Evolutionary conservation across 768 basidiomycete genomes (phyloP), one percentile per base, ranked within the genome.

Genomic region (Mycena alexandri): DNA sequence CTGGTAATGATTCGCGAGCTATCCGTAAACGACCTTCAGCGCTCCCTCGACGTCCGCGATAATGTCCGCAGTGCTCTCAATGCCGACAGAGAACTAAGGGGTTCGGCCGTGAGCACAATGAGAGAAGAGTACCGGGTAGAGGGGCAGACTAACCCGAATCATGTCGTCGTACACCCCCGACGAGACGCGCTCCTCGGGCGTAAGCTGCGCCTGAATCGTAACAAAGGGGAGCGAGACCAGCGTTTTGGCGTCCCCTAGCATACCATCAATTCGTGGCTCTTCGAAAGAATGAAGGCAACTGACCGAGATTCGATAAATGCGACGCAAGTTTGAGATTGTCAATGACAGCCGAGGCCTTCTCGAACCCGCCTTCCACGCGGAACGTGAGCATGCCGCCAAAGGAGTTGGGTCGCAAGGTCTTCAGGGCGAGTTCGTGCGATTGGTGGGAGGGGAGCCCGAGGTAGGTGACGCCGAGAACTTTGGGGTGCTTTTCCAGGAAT

Each of bases 121-220:
- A 25, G 25, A 38, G 33, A 6, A 53, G 12, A 12, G 5, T 12
- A 36, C 12, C 7, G 34, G 7, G 7, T 36, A 5, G 34, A 34
- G 33, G 34, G 16, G 47, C 10, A 62, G n/a, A 75, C 84, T 38
- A 65, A 90, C 86, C 46, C 89, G 83, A 53, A 90, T 88, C 25
- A 88, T 73, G 71, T 90, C 89, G 1, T 81, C 81, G 14, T 84
- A 84, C 9, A 89, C 87, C 0, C 89, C 89, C 0, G 85, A 72
- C 6, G 75, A 71, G 24, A 78, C n/a, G 70, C 83, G 83, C 73
- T 90, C 89, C 46, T 83, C 79, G 3, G 75, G 76, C 1, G 77
- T 75, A 57, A 90, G 75, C 74, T 90, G 89, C 70, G 86, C 80
- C 70, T 90, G 89, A 6, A 89, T 90, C 48, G 89, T 89, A 19